phyloP scores from a whole-genome alignment of 1,284 basidiomycete genomes.

The Neotropicomus parvogracilis region DNA sequence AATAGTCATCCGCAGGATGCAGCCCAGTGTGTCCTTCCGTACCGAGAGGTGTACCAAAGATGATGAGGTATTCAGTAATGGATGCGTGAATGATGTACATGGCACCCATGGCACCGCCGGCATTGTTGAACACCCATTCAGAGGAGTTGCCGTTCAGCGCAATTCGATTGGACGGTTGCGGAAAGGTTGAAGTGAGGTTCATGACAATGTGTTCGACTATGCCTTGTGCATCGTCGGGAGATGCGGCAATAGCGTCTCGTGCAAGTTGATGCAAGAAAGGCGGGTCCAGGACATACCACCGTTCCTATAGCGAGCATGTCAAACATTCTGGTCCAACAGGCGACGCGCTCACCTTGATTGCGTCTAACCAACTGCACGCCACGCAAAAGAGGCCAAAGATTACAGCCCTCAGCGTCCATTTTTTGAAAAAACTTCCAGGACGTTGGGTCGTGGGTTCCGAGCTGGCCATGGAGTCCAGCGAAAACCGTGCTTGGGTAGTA shows the following conservation, averaged over 20 bases:
- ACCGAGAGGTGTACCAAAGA: constrained; percentile 94
- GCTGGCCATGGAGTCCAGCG: constrained; percentile 18
- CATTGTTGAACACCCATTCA: constrained; percentile 98
- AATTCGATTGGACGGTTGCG: constrained; percentile 41
- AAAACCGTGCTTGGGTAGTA: no score
- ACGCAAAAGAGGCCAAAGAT: constrained; percentile 41
- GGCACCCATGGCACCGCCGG: constrained; percentile 96
- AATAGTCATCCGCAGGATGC: constrained; percentile 97
- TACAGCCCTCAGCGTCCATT: constrained; percentile 47
- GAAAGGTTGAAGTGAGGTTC: constrained; percentile 70
- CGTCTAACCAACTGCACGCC: constrained; percentile 50
- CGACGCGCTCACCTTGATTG: constrained; percentile 46
- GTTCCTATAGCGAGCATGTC: constrained; percentile 35
- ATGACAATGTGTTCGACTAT: constrained; percentile 77
- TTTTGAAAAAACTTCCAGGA: constrained; percentile 23
- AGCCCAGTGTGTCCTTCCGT: constrained; percentile 95
- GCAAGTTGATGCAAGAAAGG: constrained; percentile 63
- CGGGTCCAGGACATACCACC: constrained; percentile 74
- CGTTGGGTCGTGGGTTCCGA: constrained; percentile 2
- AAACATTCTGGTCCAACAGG: not conserved
- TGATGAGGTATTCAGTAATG: constrained; percentile 91
- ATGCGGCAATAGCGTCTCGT: constrained; percentile 62
- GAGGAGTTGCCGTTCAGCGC: constrained; percentile 59
- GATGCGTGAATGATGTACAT: constrained; percentile 97
- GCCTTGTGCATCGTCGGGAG: constrained; percentile 57